Conservation (phyloP, 306 rosid genomes). For the Quercus gilva region DNA sequence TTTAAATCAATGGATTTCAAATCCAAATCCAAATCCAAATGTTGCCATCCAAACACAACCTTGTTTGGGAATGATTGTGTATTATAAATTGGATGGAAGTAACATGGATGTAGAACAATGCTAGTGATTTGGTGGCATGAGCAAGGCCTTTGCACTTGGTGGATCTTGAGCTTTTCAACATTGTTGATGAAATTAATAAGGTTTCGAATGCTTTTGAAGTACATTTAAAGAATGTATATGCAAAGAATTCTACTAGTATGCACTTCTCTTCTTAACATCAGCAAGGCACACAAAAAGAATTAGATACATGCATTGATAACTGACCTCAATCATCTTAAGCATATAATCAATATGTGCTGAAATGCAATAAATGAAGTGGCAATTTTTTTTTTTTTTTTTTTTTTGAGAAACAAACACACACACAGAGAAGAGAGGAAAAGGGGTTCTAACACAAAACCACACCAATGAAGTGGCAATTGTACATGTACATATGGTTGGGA, state of each 20-base stretch:
- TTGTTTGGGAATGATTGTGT: too few relatives aligned
- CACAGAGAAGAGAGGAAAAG: too few relatives aligned
- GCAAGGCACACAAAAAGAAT: not conserved
- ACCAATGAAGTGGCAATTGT: not conserved
- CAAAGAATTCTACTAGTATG: slow-evolving; percentile 67
- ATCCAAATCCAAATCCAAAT: too few relatives aligned
- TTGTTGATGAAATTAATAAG: slow-evolving; percentile 80
- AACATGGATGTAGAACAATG: too few relatives aligned
- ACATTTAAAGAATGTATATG: slow-evolving; percentile 75
- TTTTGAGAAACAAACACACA: too few relatives aligned
- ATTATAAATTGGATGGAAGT: too few relatives aligned
- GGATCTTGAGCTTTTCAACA: slow-evolving; percentile 87
- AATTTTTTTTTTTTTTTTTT: not conserved
- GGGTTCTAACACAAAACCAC: too few relatives aligned
- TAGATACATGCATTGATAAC: too few relatives aligned
- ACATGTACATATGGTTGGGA: not conserved
- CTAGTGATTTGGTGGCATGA: too few relatives aligned
- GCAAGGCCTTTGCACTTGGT: slow-evolving; percentile 35
- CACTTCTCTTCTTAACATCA: not conserved
- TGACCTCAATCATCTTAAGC: too few relatives aligned
- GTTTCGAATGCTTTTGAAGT: slow-evolving; percentile 78
- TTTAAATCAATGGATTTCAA: too few relatives aligned
- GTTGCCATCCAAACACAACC: too few relatives aligned
- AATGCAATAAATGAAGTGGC: not conserved
- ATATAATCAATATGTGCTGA: not conserved